Evolutionary conservation across 345 rosid genomes (phyloP).

Genomic region (Acer yangbiense): DNA sequence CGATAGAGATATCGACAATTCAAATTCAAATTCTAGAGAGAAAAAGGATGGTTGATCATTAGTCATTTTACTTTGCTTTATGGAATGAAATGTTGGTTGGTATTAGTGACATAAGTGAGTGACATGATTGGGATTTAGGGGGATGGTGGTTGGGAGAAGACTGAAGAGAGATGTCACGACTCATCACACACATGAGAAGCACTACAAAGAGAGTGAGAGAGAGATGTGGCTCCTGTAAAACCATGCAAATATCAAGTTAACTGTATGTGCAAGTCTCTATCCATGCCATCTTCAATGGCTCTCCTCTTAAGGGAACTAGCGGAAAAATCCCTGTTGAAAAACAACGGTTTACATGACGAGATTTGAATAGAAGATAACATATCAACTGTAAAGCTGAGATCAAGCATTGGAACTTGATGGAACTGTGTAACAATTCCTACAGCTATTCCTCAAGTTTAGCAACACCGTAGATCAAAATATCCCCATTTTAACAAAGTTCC

Average conservation of each 20-base stretch:
- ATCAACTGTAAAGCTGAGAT: background rate
- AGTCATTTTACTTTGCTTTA: too few relatives aligned
- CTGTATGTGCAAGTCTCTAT: background rate
- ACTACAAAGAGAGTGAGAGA: background rate
- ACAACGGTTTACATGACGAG: background rate
- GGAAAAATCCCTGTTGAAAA: background rate
- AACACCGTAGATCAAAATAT: background rate
- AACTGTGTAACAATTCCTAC: background rate
- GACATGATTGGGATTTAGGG: background rate
- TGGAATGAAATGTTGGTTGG: background rate
- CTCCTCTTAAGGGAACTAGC: background rate
- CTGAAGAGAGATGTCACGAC: too few relatives aligned
- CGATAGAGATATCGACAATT: too few relatives aligned
- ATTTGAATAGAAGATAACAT: too few relatives aligned
- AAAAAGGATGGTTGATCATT: too few relatives aligned
- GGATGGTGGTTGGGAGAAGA: background rate
- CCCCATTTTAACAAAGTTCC: background rate
- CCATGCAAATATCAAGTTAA: background rate
- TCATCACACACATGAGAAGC: background rate
- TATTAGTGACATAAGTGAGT: background rate
- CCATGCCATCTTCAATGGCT: slow-evolving; percentile 19
- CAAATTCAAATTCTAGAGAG: too few relatives aligned
- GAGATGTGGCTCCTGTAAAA: background rate
- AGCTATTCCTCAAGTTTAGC: background rate
- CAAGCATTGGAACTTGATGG: background rate